These are phyloP conservation scores for Crithidia mellificae DNA, from an alignment of 208 protist species.

Conservation along the genomic window DNA sequence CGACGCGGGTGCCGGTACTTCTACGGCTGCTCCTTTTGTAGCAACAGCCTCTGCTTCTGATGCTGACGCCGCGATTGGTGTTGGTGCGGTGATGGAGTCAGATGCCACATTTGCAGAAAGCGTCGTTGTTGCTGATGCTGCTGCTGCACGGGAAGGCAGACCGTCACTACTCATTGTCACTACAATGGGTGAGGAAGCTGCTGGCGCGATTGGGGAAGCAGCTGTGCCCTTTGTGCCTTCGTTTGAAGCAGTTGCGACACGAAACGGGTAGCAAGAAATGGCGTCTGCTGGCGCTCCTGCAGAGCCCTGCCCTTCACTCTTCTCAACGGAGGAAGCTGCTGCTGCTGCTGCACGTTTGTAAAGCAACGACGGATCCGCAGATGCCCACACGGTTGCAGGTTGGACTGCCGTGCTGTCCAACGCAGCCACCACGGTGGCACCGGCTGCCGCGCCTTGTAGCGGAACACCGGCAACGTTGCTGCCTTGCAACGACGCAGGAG, in stretches of 20 bases:
- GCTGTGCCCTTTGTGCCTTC: neutral
- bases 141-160: neutral
- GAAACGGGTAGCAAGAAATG: slow-evolving; percentile 27
- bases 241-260: neutral
- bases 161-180: slow-evolving; percentile 36
- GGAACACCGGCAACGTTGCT: slow-evolving; percentile 29
- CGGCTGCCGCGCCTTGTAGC: slow-evolving; percentile 34
- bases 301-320: neutral
- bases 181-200: slow-evolving; percentile 10
- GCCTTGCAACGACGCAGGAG: slow-evolving; percentile 12
- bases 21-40: too few species aligned
- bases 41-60: too few species aligned
- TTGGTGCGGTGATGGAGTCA: neutral
- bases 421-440: slow-evolving; percentile 26
- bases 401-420: neutral
- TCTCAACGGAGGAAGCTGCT: too few species aligned
- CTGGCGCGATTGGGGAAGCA: neutral
- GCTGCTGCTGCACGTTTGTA: slow-evolving; percentile 8
- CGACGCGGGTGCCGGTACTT: too few species aligned
- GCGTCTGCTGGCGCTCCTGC: neutral
- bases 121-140: neutral
- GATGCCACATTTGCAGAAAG: neutral
- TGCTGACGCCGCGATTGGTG: neutral
- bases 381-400: slow-evolving; percentile 25
- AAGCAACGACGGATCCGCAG: slow-evolving; percentile 17